Conservation (phyloP, 1,284 basidiomycete species). For the Trichosporon sp. region DNA sequence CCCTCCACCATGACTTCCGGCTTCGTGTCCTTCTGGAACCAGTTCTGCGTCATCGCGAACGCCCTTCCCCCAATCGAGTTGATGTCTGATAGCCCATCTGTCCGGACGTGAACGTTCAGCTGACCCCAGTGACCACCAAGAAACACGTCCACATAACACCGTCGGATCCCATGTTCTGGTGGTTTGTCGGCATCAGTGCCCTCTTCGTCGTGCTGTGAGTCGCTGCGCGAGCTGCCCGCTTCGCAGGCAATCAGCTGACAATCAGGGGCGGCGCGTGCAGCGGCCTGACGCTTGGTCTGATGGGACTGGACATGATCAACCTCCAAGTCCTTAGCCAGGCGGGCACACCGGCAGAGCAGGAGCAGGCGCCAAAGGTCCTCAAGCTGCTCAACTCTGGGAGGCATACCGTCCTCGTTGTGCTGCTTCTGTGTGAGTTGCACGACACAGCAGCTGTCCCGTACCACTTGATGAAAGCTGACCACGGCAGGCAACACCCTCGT, state of each 20-base stretch:
- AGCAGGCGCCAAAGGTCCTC: slow-evolving; percentile 49
- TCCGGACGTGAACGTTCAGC: no score
- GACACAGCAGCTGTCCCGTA: not conserved
- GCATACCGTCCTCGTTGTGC: slow-evolving; percentile 48
- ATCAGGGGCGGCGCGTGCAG: slow-evolving; percentile 49
- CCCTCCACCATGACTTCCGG: not conserved
- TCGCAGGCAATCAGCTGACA: not conserved
- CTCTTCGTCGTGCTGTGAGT: slow-evolving; percentile 28
- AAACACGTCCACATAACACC: slow-evolving; percentile 37
- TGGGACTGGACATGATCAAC: slow-evolving; percentile 50
- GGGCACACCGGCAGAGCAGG: slow-evolving; percentile 46
- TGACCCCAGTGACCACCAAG: slow-evolving; percentile 3
- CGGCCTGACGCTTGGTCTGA: slow-evolving; percentile 52
- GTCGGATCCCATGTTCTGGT: slow-evolving; percentile 27
- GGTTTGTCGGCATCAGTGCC: slow-evolving; percentile 28
- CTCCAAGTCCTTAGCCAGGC: slow-evolving; percentile 46
- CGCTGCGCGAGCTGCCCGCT: not conserved
- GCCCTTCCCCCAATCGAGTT: not conserved
- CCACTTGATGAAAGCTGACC: not conserved
- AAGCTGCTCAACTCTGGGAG: slow-evolving; percentile 47
- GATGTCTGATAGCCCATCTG: not conserved
- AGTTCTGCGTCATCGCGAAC: not conserved
- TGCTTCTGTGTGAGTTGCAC: slow-evolving; percentile 41
- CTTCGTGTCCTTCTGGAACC: no score
- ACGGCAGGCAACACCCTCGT: slow-evolving; percentile 50